Conservation (phyloP, 345 rosid species). For the Lumnitzera racemosa region DNA sequence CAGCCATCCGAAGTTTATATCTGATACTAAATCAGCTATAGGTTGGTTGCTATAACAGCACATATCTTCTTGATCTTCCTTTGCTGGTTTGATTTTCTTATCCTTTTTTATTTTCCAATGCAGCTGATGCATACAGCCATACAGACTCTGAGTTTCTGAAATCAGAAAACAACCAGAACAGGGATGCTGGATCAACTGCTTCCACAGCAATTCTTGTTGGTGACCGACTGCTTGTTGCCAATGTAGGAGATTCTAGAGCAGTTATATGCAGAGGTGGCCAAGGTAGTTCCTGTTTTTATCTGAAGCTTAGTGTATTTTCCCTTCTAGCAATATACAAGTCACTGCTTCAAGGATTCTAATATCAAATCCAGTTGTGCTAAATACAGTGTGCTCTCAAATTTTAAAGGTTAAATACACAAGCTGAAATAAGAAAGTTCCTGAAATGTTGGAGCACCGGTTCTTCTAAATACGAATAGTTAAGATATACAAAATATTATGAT, state of each 20-base stretch:
- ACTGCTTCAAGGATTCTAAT: too few species aligned
- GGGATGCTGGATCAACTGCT: constrained; percentile 55
- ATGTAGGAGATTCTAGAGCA: constrained; percentile 66
- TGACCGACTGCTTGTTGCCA: constrained; percentile 44
- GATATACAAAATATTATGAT: too few species aligned
- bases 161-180: constrained; percentile 28
- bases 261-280: constrained; percentile 42
- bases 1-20: constrained; percentile 34
- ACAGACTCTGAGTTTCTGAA: constrained; percentile 31
- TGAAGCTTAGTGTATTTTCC: neutral
- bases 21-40: constrained; percentile 38
- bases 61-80: neutral
- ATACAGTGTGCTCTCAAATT: too few species aligned
- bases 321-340: too few species aligned
- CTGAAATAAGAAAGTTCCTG: too few species aligned
- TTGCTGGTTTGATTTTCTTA: neutral
- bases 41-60: constrained; percentile 19
- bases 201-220: constrained; percentile 46
- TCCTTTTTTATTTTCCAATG: constrained; percentile 3
- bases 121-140: constrained; percentile 37
- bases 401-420: too few species aligned
- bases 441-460: too few species aligned
- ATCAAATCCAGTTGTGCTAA: too few species aligned
- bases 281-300: constrained; percentile 22
- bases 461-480: too few species aligned